Evolutionary conservation across 768 basidiomycete species (phyloP), one percentile per base, ranked within the genome.

Genomic region (Mycena vulgaris): DNA sequence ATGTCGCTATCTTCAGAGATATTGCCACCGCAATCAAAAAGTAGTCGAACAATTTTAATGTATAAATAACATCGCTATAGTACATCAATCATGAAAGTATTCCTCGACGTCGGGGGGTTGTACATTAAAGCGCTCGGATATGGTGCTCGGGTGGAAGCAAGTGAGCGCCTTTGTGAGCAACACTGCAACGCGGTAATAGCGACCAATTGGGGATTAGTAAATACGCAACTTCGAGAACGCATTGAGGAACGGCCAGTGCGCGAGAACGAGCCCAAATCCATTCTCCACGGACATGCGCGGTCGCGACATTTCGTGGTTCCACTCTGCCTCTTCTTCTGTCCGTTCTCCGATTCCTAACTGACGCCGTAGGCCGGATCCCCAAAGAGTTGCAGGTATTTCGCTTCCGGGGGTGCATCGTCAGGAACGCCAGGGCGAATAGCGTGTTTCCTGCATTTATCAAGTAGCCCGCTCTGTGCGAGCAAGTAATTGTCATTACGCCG

Each of bases 301-400:
- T 33, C n/a, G n/a, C n/a, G n/a, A n/a, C 79, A 81, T 81, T 14
- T 37, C 47, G 16, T n/a, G 17, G 66, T 81, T 80, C 78, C 77
- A 80, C 11, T 28, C 69, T 21, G 51, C 10, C 55, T 80, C 69
- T 5, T 73, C 77, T 16, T 51, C 59, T 35, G 74, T 76, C 21
- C 67, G 59, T n/a, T 75, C 47, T 11, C 61, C 68, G 5, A 27
- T 27, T 27, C 68, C 66, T 33, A 25, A 13, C 66, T 63, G 13
- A 73, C 16, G 5, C 77, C 72, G 68, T 78, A 79, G 0, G 76
- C 78, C 5, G 76, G 67, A 63, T 79, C 78, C 0, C 77, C 76
- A 56, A 75, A 78, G 21, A 79, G 27, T 30, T 74, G 74, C 16
- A 75, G 63, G 39, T 62, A 60, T n/a, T n/a, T 0, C 9, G 67